A percentile compares a stretch with the other conserved stretches of the same genome.
Evolutionary conservation across 2,329 filamentous ascomycete genomes (phyloP).

Genomic region (Botrytis galanthina): DNA sequence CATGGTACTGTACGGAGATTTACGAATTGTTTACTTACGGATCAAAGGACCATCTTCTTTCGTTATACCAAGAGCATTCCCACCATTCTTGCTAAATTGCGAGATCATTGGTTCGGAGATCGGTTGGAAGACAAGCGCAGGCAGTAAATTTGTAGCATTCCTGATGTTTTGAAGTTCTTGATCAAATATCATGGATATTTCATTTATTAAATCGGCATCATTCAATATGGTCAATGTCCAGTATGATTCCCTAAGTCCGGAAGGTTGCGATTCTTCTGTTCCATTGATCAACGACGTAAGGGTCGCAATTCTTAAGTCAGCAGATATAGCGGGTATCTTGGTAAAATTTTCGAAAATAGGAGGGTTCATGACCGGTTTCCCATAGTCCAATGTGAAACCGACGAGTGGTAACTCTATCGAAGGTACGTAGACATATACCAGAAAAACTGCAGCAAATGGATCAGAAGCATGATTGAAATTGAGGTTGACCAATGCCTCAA

Average conservation of each 20-base stretch:
- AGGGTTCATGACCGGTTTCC: conserved; percentile 19
- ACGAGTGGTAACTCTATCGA: background rate
- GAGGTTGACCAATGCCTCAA: conserved; percentile 7
- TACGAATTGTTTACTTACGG: conserved; percentile 6
- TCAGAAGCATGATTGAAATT: conserved; percentile 11
- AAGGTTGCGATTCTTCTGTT: conserved; percentile 14
- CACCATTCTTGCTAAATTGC: conserved; percentile 28
- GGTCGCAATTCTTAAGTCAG: conserved; percentile 21
- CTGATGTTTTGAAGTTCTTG: conserved; percentile 24
- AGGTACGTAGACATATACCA: conserved; percentile 7
- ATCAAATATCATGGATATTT: conserved; percentile 26
- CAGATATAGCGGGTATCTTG: conserved; percentile 3
- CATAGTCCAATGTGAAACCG: conserved; percentile 6
- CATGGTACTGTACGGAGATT: background rate
- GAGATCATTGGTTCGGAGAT: conserved; percentile 27
- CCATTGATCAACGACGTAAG: conserved; percentile 24
- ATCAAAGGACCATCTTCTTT: conserved; percentile 25
- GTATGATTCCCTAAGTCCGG: background rate
- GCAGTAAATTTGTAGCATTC: conserved; percentile 23
- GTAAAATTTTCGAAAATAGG: conserved; percentile 26
- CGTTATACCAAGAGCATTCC: conserved; percentile 31
- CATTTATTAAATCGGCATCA: conserved; percentile 18
- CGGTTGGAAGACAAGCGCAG: conserved; percentile 29
- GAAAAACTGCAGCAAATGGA: conserved; percentile 8
- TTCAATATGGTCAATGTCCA: conserved; percentile 10